These are phyloP conservation scores for Solanum aculeatissimum DNA, from an alignment of 305 asterid genomes.

Conservation along the genomic window DNA sequence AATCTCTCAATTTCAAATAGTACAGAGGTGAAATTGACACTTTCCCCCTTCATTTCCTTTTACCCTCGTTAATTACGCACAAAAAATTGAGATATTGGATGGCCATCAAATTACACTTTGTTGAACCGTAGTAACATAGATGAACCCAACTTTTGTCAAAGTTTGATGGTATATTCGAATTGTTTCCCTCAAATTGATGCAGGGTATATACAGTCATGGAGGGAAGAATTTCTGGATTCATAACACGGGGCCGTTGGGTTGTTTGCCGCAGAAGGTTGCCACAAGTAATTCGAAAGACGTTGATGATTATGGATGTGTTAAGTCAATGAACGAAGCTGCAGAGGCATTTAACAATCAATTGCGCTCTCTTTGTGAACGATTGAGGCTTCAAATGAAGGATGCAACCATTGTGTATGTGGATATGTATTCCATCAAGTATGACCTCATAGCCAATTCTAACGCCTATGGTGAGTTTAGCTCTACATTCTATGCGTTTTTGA, in stretches of 20 bases:
- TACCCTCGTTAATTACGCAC: neutral
- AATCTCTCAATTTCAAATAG: neutral
- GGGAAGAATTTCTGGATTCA: slow-evolving; percentile 48
- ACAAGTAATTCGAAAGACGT: slow-evolving; percentile 5
- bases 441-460: slow-evolving; percentile 22
- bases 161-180: too few species aligned
- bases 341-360: slow-evolving; percentile 25
- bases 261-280: slow-evolving; percentile 32
- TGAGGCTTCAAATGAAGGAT: slow-evolving; percentile 15
- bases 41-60: neutral
- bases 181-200: neutral
- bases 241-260: slow-evolving; percentile 53
- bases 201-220: slow-evolving; percentile 23
- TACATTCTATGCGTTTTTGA: neutral
- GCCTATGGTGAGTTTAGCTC: slow-evolving; percentile 25
- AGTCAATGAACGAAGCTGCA: slow-evolving; percentile 29
- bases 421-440: slow-evolving; percentile 39
- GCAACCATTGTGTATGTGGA: slow-evolving; percentile 39
- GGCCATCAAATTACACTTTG: neutral
- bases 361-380: slow-evolving; percentile 14
- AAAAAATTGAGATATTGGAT: neutral
- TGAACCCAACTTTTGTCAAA: too few species aligned
- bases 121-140: too few species aligned
- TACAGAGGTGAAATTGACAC: neutral
- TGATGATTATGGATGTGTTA: slow-evolving; percentile 32